Evolutionary conservation across 208 protist genomes (phyloP).

Genomic region (Acanthamoeba castellanii): DNA sequence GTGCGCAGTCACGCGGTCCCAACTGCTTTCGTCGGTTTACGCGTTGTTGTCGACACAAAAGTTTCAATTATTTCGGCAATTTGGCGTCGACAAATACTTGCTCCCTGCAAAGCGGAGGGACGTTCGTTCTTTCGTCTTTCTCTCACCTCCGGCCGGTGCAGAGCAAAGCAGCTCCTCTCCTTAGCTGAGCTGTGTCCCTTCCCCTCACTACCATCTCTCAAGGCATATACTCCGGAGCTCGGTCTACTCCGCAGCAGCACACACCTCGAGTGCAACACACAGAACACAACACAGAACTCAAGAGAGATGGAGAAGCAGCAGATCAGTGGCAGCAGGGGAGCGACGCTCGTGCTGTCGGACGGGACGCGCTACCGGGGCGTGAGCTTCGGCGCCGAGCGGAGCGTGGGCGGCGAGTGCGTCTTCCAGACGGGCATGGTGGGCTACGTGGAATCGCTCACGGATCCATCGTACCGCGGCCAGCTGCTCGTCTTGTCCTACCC

Average conservation of each 20-base stretch:
- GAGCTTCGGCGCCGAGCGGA: conserved; percentile 95
- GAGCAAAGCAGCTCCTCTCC: background rate
- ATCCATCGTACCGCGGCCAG: conserved; percentile 98
- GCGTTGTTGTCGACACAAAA: too few relatives aligned
- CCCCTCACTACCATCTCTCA: background rate
- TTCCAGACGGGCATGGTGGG: conserved; percentile 93
- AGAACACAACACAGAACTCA: background rate
- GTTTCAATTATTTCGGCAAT: background rate
- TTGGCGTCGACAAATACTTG: background rate
- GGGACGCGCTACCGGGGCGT: conserved; percentile 95
- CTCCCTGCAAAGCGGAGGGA: background rate
- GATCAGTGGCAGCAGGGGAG: conserved; percentile 9
- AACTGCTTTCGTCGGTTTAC: too few relatives aligned
- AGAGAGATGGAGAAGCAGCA: conserved; percentile 17
- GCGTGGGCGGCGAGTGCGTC: conserved; percentile 90
- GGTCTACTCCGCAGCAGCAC: background rate
- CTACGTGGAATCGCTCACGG: conserved; percentile 94
- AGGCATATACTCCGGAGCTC: background rate
- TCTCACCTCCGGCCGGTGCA: conserved; percentile 39
- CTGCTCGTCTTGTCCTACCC: conserved; percentile 98
- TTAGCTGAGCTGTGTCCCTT: conserved; percentile 5
- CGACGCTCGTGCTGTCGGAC: conserved; percentile 94
- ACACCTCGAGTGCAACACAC: background rate
- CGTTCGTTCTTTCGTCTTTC: conserved; percentile 24
- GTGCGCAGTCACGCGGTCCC: too few relatives aligned